A percentile compares a stretch with the other conserved stretches of the same genome.
Evolutionary conservation across 1,284 basidiomycete species (phyloP).

Genomic region (Cutaneotrichosporon sp.): DNA sequence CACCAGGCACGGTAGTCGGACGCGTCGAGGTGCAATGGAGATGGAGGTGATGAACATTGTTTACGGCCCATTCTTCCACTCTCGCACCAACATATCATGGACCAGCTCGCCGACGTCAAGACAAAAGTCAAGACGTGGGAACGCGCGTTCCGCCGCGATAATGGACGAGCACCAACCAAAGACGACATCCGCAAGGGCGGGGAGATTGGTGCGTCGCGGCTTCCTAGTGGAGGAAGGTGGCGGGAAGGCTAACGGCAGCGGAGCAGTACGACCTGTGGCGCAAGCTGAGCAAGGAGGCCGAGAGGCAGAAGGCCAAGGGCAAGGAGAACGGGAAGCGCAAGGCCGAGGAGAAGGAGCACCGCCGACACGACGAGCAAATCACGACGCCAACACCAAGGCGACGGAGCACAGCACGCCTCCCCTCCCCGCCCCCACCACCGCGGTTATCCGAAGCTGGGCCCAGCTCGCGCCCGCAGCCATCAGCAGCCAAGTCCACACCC

Average conservation of each 20-base stretch:
- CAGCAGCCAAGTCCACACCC: conserved; percentile 28
- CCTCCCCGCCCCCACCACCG: conserved; percentile 3
- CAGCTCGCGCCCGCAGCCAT: not conserved
- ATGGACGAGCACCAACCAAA: conserved; percentile 68
- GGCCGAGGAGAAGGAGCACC: not conserved
- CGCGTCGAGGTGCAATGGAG: not conserved
- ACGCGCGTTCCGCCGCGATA: conserved; percentile 64
- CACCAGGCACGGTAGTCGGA: not conserved
- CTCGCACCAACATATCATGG: not conserved
- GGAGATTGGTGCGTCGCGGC: conserved; percentile 65
- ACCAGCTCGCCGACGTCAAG: conserved; percentile 59
- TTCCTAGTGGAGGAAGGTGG: not conserved
- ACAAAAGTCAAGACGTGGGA: conserved; percentile 83
- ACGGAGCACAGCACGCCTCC: not conserved
- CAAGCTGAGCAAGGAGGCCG: conserved; percentile 63
- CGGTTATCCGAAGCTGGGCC: not conserved
- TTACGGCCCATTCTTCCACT: not conserved
- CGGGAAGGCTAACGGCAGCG: conserved; percentile 55
- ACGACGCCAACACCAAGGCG: conserved; percentile 8
- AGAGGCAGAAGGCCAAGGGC: conserved; percentile 1
- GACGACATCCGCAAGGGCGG: conserved; percentile 71
- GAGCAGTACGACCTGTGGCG: conserved; percentile 82
- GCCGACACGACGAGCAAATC: not conserved
- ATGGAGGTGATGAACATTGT: not conserved
- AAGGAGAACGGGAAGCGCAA: not conserved